Base-by-base conservation (phyloP, 192 early-diverging fungal species). In the Phycomyces blakesleeanus region DNA sequence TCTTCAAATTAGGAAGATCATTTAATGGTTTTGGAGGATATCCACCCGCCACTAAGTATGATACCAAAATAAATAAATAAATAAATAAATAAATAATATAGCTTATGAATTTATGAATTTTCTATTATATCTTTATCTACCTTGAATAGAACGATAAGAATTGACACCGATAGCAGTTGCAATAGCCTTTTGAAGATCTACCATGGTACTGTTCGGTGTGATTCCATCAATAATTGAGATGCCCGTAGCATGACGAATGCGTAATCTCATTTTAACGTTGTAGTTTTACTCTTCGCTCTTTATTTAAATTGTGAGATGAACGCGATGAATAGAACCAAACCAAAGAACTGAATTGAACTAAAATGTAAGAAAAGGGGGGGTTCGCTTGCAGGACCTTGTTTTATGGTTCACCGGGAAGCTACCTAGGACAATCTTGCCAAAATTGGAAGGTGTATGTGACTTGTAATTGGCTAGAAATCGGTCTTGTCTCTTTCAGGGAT, bases 21-120 rank as follows among this genome's bases (percentile, higher is more conserved):
- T 51, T 54, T 20, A 67, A 39, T 20, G 61, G 42, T 38, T 76
- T 78, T 22, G 81, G 81, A 15, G 81, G 81, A 56, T 78, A 83
- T 11, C 81, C 81, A 16, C 67, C 61, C 1, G 62, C 51, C 37
- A 74, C 72, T 74, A 51, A 26, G 15, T 12, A 47, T 14, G 3
- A 47, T 53, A 12, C 1, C 5, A 3, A 62, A 5, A 56, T 44
- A 24, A 42, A 21, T 44, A 55, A 29, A 49, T n/a, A 26, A 59
- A n/a, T 7, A 4, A 29, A 26, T 29, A 22, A 24, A 41, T 21
- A 24, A 6, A 39, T n/a, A n/a, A n/a, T n/a, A n/a, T n/a, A n/a
- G n/a, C n/a, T n/a, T n/a, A 56, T 18, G 5, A 20, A 37, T 34
- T 34, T 7, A 34, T 34, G 7, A 34, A 34, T 34, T 34, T 7